Evolutionary conservation across 805 yeast species (phyloP).

Genomic region (Phaffomyces thermotolerans): DNA sequence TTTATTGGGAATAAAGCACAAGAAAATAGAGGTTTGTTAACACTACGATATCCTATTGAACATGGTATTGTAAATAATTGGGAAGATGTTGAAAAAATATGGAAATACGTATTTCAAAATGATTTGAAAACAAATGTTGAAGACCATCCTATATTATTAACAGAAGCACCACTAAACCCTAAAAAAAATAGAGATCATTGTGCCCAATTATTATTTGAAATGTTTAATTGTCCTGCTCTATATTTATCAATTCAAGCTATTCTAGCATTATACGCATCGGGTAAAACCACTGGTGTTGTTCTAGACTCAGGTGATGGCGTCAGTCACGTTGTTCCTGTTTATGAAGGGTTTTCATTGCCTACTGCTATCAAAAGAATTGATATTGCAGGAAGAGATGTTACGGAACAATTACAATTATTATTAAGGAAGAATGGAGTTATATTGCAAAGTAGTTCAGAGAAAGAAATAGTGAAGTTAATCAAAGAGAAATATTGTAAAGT

Average conservation of each 20-base stretch:
- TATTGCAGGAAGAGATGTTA: slow-evolving; percentile 81
- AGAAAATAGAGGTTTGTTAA: slow-evolving; percentile 67
- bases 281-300: slow-evolving; percentile 85
- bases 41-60: slow-evolving; percentile 61
- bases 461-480: slow-evolving; percentile 69
- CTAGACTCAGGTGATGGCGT: slow-evolving; percentile 94
- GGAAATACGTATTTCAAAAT: slow-evolving; percentile 60
- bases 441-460: slow-evolving; percentile 66
- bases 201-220: slow-evolving; percentile 89
- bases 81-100: slow-evolving; percentile 78
- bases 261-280: slow-evolving; percentile 77
- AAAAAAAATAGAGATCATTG: slow-evolving; percentile 77
- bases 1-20: slow-evolving; percentile 77
- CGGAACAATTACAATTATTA: slow-evolving; percentile 63
- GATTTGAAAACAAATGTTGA: slow-evolving; percentile 54
- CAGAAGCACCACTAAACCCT: slow-evolving; percentile 88
- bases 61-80: slow-evolving; percentile 79
- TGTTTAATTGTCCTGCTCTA: slow-evolving; percentile 81
- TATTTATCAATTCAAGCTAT: slow-evolving; percentile 93
- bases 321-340: slow-evolving; percentile 80
- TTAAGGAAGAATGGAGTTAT: slow-evolving; percentile 63
- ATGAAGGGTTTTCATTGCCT: slow-evolving; percentile 78
- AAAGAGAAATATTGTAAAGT: slow-evolving; percentile 73
- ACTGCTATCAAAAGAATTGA: slow-evolving; percentile 68
- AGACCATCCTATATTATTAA: slow-evolving; percentile 81